Base-by-base conservation (phyloP, 495 filamentous ascomycete genomes). In the Podospora conica region DNA sequence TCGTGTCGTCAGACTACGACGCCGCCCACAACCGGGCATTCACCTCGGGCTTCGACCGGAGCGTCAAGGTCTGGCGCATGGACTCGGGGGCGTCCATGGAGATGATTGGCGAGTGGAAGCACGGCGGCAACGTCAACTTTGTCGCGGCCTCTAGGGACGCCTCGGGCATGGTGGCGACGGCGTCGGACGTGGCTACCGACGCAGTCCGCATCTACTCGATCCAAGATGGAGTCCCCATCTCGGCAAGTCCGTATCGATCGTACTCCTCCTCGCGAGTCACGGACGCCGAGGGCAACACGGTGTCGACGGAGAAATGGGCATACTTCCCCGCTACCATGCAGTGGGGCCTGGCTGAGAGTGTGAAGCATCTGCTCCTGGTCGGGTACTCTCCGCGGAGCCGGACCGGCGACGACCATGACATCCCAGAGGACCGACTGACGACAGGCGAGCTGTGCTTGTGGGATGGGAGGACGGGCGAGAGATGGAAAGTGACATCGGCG, bases 41-140 rank as follows among this genome's bases (percentile, higher is more conserved):
- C 67, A 93, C 92, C 0, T 88, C 88, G 0, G 90, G 92, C 25
- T 96, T 91, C 69, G 95, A 98, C 67, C 78, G 85, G 8, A 89
- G 86, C 0, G 88, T 95, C 23, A 92, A 92, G 63, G 74, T 92
- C 9, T 98, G 93, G 91, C 78, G 85, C 62, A 76, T 83, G 0
- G 63, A 77, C 21, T 69, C 76, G 55, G 74, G 72, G 29, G 53
- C 72, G 23, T 71, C 73, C 71, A 79, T 84, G 75, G 31, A 60
- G 0, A 71, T 77, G 2, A 60, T 80, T 7, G 81, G 80, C 53
- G 86, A 83, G 1, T 83, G 93, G 71, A 24, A 71, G 3, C 92
- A 96, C 73, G 77, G 80, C 18, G 88, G 87, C 0, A 81, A 84
- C 53, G 89, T 98, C 4, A 86, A 91, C 65, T 83, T 92, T 12